Evolutionary conservation across 2,329 filamentous ascomycete genomes (phyloP).

Genomic region (Byssoonygena ceratinophila): DNA sequence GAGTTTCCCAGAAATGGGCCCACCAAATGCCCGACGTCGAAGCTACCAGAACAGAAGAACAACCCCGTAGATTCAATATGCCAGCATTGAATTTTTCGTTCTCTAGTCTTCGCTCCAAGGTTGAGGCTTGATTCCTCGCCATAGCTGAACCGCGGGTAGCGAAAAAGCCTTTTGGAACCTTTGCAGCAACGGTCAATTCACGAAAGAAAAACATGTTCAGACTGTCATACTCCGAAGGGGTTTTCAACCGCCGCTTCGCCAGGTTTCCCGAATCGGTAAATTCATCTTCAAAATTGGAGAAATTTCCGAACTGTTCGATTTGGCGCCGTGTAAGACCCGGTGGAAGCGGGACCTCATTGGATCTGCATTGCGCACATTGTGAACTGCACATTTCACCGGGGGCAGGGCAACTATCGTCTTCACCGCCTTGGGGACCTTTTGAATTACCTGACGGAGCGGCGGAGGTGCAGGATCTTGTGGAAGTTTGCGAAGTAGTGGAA

Average conservation of each 20-base stretch:
- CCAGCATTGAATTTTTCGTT: background rate
- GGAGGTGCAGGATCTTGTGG: background rate
- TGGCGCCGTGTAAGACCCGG: background rate
- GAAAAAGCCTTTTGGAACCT: background rate
- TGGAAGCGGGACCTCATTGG: background rate
- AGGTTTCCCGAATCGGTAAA: background rate
- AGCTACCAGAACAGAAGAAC: background rate
- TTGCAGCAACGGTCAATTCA: background rate
- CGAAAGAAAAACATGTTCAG: background rate
- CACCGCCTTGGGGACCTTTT: background rate
- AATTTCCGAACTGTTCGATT: background rate
- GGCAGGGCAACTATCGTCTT: background rate
- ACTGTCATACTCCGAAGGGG: background rate
- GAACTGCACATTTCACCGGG: background rate
- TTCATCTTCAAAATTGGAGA: background rate
- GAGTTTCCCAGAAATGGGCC: constrained; percentile 8
- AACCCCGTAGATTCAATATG: constrained; percentile 1
- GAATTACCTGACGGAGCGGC: background rate
- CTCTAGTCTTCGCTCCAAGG: background rate
- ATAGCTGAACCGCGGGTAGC: background rate
- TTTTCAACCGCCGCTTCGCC: background rate
- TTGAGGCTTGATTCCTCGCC: background rate
- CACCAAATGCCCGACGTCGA: background rate
- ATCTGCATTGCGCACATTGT: background rate
- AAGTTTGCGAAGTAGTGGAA: background rate